Evolutionary conservation across 495 filamentous ascomycete genomes (phyloP), one percentile per base, ranked within the genome.

Genomic region (Cetradonia linearis): DNA sequence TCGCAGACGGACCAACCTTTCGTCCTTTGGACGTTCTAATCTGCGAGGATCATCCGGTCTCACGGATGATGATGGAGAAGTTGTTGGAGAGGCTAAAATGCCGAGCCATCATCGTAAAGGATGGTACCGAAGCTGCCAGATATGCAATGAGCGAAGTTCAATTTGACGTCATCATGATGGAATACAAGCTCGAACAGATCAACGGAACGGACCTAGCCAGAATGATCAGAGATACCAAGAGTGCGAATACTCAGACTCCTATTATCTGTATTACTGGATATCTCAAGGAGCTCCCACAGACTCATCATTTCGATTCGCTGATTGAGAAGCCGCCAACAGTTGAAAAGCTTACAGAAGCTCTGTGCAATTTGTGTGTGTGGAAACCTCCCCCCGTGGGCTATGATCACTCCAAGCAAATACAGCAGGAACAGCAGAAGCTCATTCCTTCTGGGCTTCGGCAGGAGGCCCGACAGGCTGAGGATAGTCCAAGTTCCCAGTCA

Each of bases 261-360:
- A 93, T 98, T 64, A 89, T 98, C 49, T 89, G 90, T 50, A 89
- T 97, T n/a, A 98, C 93, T 16, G 91, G 93, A 44, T 98, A 98
- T 71, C 76, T 98, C 16, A 97, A 96, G 65, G 93, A 98, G 67
- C 79, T 98, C 23, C 90, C 88, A 38, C 89, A 90, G 59, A 88
- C 88, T 11, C 91, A 97, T 75, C 86, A 96, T 71, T 97, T 98
- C 66, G 89, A 96, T 67, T 85, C 86, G 11, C 78, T 97, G 53
- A 89, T 98, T 52, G 89, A 97, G 71, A 98, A 98, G 71, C 93
- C 93, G 11, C 91, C 94, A 20, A 97, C 91, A 9, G 78, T 86
- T 59, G 85, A 85, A 6, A 96, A 95, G 71, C 72, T 97, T 34
- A 89, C 84, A 0, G 90, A 97, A 59, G 87, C 90, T 3, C 73